Base-by-base conservation (phyloP, 225 moss, liverwort and hornwort species). In the Rhytidiadelphus loreus region DNA sequence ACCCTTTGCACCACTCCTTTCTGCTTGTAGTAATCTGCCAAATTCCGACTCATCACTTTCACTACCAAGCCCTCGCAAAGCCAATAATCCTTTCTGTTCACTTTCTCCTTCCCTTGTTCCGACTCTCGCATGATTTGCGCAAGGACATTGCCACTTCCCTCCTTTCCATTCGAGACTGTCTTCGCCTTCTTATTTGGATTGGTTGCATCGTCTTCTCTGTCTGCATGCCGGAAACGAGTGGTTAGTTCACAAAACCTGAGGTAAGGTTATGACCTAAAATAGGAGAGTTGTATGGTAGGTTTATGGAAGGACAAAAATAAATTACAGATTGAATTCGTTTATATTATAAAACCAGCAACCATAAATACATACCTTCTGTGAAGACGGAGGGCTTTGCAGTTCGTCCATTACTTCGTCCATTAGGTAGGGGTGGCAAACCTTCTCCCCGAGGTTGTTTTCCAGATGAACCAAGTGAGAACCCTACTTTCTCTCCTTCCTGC, bases 1-100 rank as follows among this genome's bases (percentile, higher is more conserved):
- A 97, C 96, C 64, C 94, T 90, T 75, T 77, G 86, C 83, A 96
- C 98, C 41, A 96, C 93, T 59, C 98, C 98, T 83, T 96, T 98
- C 90, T 95, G 92, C 87, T 96, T 98, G 91, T 94, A 98, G 87
- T 96, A 98, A 56, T 95, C 96, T 82, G 93, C 93, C 84, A 96
- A 59, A 32, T 88, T 91, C 73, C 91, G 95, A 72, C 95, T 97
- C 97, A 97, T 97, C 56, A 96, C 95, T 84, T 96, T 97, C 79
- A 97, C 97, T 69, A 96, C 88, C 80, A 97, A 88, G 28, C 92
- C 96, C 90, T 97, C 95, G 80, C 95, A 96, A 39, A 97, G 95
- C 97, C 97, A 97, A 70, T 95, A 96, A 84, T 97, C 96, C 83
- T 92, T 96, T 72, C 97, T 89, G 81, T 96, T 95, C 43, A 92